phyloP scores from a whole-genome alignment of 768 basidiomycete species.

The Heimioporus sp. region DNA sequence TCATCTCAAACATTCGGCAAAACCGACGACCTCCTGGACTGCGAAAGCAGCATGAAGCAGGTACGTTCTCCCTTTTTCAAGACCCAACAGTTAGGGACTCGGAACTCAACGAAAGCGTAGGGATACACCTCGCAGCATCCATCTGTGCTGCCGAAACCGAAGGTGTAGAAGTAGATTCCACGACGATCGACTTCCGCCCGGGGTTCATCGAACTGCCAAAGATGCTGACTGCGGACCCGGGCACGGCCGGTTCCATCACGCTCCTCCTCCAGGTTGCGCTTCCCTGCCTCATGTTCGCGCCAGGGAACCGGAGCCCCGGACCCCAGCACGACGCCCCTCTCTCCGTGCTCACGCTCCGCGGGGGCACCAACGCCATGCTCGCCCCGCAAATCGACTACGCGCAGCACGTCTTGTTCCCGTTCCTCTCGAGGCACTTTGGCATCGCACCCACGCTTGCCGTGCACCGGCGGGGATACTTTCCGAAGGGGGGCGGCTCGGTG shows the following conservation, averaged over 20 bases:
- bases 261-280: constrained; percentile 71
- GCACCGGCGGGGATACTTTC: constrained; percentile 64
- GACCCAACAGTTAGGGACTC: neutral
- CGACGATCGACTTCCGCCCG: constrained; percentile 54
- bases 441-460: constrained; percentile 44
- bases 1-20: constrained; percentile 58
- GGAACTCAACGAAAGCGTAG: constrained; percentile 30
- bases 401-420: constrained; percentile 64
- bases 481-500: constrained; percentile 70
- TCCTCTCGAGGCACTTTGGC: constrained; percentile 56
- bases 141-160: constrained; percentile 56
- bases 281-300: constrained; percentile 63
- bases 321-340: constrained; percentile 8
- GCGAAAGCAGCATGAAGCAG: constrained; percentile 71
- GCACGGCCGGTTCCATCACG: constrained; percentile 69
- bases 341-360: constrained; percentile 54
- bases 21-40: constrained; percentile 62
- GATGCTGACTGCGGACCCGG: constrained; percentile 44
- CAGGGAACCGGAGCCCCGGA: constrained; percentile 1
- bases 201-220: constrained; percentile 38
- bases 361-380: constrained; percentile 69
- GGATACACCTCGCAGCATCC: constrained; percentile 60
- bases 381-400: constrained; percentile 81
- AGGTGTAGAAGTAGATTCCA: constrained; percentile 55
- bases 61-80: constrained; percentile 27